Base-by-base conservation (phyloP, 345 rosid genomes). In the Euphorbia lathyris region DNA sequence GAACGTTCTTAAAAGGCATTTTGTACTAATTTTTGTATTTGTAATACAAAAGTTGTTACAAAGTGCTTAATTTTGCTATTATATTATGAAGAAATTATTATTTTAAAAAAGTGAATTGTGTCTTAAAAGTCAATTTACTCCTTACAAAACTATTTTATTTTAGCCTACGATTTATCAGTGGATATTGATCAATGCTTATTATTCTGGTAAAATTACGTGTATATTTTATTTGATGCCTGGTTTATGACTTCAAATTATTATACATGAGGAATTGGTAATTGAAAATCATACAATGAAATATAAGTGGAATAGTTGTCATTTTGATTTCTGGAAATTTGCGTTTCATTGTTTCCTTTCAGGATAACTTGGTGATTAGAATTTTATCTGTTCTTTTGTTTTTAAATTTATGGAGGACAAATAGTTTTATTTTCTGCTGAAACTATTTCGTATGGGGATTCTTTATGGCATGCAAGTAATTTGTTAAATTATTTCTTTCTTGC, bases 401-500 rank as follows among this genome's bases (percentile, higher is more conserved):
- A 22, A 25, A 63, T 42, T 0, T 10, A 23, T 25, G 59, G 58
- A 32, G 9, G 58, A 25, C n/a, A 1, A 5, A 3, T n/a, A 16
- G 43, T 30, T 58, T 4, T 29, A 27, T 27, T 63, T 56, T 45
- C 29, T 4, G 34, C 29, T 51, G 20, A n/a, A 22, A 10, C 26
- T 22, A 19, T 56, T 70, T 61, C 27, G 9, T 23, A 16, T 20
- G 30, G 7, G 56, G 13, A 19, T 32, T 58, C 4, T 42, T 0
- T 12, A 56, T 27, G 29, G 42, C 20, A n/a, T 68, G 34, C 59
- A 23, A 57, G 38, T 72, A 65, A 76, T 60, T 51, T 57, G 50
- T 52, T 74, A 22, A 69, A 40, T 4, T 36, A 66, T 55, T 60
- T 70, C 67, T 56, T 48, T 25, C 45, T 58, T 67, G 81, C 87